Conservation (phyloP, 2,329 filamentous ascomycete genomes). For the Periconia macrospinosa region DNA sequence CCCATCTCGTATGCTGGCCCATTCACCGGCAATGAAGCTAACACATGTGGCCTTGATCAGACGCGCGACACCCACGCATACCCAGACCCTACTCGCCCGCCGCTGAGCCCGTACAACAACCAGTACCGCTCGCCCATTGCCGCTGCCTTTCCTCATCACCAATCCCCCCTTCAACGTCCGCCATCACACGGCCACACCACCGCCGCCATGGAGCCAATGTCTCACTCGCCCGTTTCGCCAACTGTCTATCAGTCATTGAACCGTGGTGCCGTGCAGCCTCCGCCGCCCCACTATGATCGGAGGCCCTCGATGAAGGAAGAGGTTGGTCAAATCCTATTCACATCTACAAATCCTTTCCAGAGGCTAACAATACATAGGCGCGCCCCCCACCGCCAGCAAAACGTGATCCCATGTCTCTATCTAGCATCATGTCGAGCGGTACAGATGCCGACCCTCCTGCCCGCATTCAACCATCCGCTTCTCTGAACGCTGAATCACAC, state of each 20-base stretch:
- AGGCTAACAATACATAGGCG: conserved; percentile 28
- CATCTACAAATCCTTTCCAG: not conserved
- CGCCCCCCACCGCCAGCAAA: conserved; percentile 71
- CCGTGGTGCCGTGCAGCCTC: conserved; percentile 39
- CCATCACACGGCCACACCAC: conserved; percentile 37
- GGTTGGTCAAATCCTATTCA: conserved; percentile 21
- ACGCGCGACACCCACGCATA: conserved; percentile 39
- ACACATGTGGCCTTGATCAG: conserved; percentile 22
- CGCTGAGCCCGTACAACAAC: conserved; percentile 40
- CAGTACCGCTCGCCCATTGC: conserved; percentile 43
- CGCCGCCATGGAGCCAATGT: conserved; percentile 38
- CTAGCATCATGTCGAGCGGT: conserved; percentile 87
- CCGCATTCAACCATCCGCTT: conserved; percentile 45
- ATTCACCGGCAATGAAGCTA: conserved; percentile 19
- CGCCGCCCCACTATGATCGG: conserved; percentile 29
- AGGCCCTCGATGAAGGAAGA: conserved; percentile 39
- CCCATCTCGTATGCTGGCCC: not conserved
- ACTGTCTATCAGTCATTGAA: conserved; percentile 35
- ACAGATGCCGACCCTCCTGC: conserved; percentile 63
- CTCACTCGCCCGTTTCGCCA: conserved; percentile 43
- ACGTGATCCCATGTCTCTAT: conserved; percentile 92
- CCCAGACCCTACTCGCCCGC: conserved; percentile 31
- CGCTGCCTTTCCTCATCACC: conserved; percentile 37
- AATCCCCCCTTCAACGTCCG: conserved; percentile 42
- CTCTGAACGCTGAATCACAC: conserved; percentile 21